Evolutionary conservation across 345 rosid species (phyloP).

Genomic region (Eucalyptus coolabah): DNA sequence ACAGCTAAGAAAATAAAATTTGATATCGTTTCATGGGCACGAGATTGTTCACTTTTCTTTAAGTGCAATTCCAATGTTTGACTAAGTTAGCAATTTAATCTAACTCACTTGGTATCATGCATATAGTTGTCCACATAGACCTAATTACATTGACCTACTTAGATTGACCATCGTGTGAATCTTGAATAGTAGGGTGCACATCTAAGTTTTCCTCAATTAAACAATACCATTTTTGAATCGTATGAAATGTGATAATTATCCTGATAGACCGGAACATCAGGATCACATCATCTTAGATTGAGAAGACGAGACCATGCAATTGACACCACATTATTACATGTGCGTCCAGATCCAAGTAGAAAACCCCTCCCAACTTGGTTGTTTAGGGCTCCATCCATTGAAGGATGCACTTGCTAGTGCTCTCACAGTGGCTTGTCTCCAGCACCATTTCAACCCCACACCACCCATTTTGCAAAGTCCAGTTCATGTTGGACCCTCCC

Average conservation of each 20-base stretch:
- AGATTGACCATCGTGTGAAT: background rate
- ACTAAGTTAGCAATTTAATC: background rate
- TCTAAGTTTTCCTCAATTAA: background rate
- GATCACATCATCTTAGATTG: background rate
- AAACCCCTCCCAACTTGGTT: background rate
- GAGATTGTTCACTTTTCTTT: background rate
- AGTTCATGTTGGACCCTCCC: background rate
- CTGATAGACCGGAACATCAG: background rate
- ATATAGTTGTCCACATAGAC: background rate
- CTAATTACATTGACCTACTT: background rate
- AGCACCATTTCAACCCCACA: background rate
- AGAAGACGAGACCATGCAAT: background rate
- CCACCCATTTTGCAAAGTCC: background rate
- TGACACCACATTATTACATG: background rate
- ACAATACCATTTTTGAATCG: background rate
- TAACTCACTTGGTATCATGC: background rate
- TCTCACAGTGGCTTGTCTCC: background rate
- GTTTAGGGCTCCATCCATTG: background rate
- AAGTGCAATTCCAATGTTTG: background rate
- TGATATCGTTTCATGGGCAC: background rate
- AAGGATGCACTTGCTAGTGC: background rate
- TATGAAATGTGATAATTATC: background rate
- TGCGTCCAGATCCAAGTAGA: background rate
- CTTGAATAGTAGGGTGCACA: background rate
- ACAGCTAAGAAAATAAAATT: background rate